Conservation (phyloP, 208 protist species). For the Phytomonas sp. region DNA sequence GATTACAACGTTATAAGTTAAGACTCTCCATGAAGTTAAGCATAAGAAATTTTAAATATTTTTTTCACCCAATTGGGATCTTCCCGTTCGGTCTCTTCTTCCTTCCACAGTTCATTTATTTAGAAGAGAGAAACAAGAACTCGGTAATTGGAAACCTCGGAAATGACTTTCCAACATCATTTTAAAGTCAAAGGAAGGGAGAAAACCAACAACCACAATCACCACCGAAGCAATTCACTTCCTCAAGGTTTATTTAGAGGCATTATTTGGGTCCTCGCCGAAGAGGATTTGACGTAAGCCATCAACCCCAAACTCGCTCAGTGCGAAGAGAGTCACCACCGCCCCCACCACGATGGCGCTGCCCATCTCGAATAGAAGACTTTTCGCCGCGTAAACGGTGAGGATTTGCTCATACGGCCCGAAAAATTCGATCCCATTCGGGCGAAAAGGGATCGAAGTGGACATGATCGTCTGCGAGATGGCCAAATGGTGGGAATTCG, state of each 20-base stretch:
- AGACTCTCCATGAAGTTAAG: neutral
- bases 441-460: conserved; percentile 19
- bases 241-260: too few relatives aligned
- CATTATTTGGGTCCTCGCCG: neutral
- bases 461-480: conserved; percentile 14
- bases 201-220: too few relatives aligned
- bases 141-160: too few relatives aligned
- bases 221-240: too few relatives aligned
- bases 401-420: conserved; percentile 60
- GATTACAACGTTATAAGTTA: neutral
- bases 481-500: neutral
- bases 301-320: conserved; percentile 34
- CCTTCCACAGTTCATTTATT: too few relatives aligned
- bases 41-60: neutral
- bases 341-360: conserved; percentile 15
- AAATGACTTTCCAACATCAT: too few relatives aligned
- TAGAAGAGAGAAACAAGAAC: too few relatives aligned
- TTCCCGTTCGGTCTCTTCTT: too few relatives aligned
- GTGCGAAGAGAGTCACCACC: conserved; percentile 32
- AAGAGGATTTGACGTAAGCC: conserved; percentile 22
- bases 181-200: too few relatives aligned
- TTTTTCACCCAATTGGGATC: neutral
- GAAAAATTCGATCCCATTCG: conserved; percentile 30
- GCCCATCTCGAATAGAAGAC: conserved; percentile 22
- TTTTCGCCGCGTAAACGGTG: conserved; percentile 41